phyloP scores from a whole-genome alignment of 441 rosid genomes.

The Syzygium syzygioides region DNA sequence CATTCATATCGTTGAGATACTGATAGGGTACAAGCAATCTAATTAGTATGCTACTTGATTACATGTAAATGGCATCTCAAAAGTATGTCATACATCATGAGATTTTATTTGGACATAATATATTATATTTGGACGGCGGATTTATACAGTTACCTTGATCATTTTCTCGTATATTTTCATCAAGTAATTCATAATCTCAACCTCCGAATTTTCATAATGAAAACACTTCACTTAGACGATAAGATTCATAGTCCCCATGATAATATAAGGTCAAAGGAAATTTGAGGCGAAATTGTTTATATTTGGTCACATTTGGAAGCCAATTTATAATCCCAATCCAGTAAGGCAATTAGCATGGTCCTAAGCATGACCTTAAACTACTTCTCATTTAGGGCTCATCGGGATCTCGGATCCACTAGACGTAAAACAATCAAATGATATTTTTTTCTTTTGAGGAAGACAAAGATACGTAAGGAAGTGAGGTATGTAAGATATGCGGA shows the following conservation, averaged over 20 bases:
- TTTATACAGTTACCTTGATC: neutral
- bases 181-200: neutral
- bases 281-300: rapidly evolving
- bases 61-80: neutral
- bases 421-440: too few relatives aligned
- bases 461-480: too few relatives aligned
- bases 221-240: neutral
- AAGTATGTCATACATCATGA: neutral
- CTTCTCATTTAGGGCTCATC: too few relatives aligned
- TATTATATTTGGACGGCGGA: neutral
- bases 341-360: neutral
- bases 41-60: neutral
- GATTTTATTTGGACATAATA: neutral
- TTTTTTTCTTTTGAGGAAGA: too few relatives aligned
- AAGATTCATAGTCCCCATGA: rapidly evolving
- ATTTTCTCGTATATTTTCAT: neutral
- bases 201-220: neutral
- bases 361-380: too few relatives aligned
- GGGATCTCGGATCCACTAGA: too few relatives aligned
- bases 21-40: neutral
- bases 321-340: neutral
- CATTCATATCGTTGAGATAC: neutral
- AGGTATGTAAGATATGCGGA: too few relatives aligned
- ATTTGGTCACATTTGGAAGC: neutral
- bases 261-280: neutral